Conservation (phyloP, 2,329 filamentous ascomycete species). For the Fusarium torulosum region DNA sequence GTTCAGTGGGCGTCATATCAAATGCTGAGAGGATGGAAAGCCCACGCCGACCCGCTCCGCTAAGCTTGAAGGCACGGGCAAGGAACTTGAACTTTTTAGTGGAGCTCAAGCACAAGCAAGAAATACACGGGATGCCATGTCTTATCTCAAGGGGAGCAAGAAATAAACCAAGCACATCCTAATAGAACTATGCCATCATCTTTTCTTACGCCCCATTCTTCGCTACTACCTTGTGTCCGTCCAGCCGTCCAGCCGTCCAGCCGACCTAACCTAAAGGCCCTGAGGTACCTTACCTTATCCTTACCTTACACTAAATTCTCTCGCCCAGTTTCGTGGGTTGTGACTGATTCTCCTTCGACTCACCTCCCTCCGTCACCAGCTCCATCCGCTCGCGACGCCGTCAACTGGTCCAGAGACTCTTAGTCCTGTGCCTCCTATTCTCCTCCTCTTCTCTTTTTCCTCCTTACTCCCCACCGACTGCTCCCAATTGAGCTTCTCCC, state of each 20-base stretch:
- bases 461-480: constrained; percentile 23
- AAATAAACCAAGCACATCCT: constrained; percentile 22
- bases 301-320: constrained; percentile 34
- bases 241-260: constrained; percentile 40
- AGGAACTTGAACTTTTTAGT: constrained; percentile 44
- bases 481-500: constrained; percentile 46
- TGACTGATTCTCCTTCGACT: constrained; percentile 44
- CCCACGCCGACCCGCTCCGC: constrained; percentile 40
- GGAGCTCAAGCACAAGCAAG: constrained; percentile 36
- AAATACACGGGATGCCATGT: constrained; percentile 29
- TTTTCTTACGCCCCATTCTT: constrained; percentile 26
- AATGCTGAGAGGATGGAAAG: too few relatives aligned
- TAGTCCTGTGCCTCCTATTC: constrained; percentile 31
- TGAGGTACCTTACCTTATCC: not conserved
- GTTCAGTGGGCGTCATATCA: constrained; percentile 40
- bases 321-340: constrained; percentile 36
- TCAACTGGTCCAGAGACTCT: constrained; percentile 40
- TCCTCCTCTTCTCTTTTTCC: constrained; percentile 11
- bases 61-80: constrained; percentile 32
- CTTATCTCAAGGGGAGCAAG: constrained; percentile 34
- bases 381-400: constrained; percentile 36
- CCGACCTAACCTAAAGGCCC: constrained; percentile 14
- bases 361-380: constrained; percentile 41
- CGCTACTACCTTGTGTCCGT: constrained; percentile 29
- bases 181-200: constrained; percentile 7